Evolutionary conservation across 225 moss, liverwort and hornwort genomes (phyloP).

Genomic region (Physcomitrium patens): DNA sequence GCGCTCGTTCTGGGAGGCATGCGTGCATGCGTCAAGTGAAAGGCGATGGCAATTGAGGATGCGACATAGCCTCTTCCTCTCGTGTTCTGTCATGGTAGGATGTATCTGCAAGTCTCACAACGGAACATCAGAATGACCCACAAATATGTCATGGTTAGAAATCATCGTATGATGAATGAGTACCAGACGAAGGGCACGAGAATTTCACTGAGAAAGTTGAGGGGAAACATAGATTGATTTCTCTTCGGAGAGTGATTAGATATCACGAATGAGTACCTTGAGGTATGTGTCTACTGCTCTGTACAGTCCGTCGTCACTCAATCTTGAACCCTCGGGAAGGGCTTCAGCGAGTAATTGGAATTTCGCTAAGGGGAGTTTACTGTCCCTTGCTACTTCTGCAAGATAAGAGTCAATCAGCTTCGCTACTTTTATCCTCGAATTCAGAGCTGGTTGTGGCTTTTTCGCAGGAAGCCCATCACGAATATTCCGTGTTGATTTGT

Average conservation of each 20-base stretch:
- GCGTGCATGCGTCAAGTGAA: slow-evolving; percentile 77
- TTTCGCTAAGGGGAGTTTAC: slow-evolving; percentile 67
- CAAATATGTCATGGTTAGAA: neutral
- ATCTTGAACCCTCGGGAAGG: slow-evolving; percentile 67
- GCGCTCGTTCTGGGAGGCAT: slow-evolving; percentile 91
- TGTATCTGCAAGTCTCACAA: slow-evolving; percentile 57
- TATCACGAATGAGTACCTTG: slow-evolving; percentile 47
- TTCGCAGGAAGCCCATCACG: slow-evolving; percentile 29
- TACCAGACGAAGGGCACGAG: neutral
- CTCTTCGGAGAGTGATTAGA: neutral
- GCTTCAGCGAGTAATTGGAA: slow-evolving; percentile 82
- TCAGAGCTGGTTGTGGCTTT: slow-evolving; percentile 35
- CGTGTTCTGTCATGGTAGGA: slow-evolving; percentile 62
- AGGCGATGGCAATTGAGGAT: slow-evolving; percentile 75
- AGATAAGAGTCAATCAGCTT: slow-evolving; percentile 83
- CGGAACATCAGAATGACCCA: slow-evolving; percentile 11
- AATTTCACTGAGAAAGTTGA: too few species aligned
- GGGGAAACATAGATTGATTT: too few species aligned
- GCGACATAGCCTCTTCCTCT: slow-evolving; percentile 80
- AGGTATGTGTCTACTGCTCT: slow-evolving; percentile 89
- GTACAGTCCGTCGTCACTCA: slow-evolving; percentile 84
- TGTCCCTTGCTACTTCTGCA: slow-evolving; percentile 81
- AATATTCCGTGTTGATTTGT: slow-evolving; percentile 17
- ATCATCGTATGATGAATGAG: neutral
- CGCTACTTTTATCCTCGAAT: slow-evolving; percentile 58